These are phyloP conservation scores for Aureobasidium sp. DNA, from an alignment of 2,329 filamentous ascomycete genomes.

Conservation along the genomic window DNA sequence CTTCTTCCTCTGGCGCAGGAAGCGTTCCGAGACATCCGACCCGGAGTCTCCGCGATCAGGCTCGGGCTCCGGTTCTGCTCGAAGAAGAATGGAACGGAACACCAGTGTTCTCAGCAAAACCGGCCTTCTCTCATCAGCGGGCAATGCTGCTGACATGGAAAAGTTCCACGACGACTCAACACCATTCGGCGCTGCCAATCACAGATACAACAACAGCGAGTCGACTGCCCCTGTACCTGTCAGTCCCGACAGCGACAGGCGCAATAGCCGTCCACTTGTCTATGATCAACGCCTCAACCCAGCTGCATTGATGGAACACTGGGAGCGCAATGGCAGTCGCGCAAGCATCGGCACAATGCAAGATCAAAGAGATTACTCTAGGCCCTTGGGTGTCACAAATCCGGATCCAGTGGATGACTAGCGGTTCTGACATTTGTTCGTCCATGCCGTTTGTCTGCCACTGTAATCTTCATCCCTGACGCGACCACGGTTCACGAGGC, in stretches of 20 bases:
- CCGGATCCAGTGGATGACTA: slow-evolving; percentile 24
- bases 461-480: neutral
- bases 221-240: slow-evolving; percentile 23
- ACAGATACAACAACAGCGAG: slow-evolving; percentile 25
- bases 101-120: slow-evolving; percentile 43
- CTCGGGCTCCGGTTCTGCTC: slow-evolving; percentile 3
- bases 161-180: slow-evolving; percentile 23
- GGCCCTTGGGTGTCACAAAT: slow-evolving; percentile 39
- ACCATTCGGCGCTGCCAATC: slow-evolving; percentile 15
- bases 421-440: neutral
- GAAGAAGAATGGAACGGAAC: slow-evolving; percentile 30
- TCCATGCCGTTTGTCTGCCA: no score
- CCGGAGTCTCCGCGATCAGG: slow-evolving; percentile 11
- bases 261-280: slow-evolving; percentile 39
- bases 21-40: slow-evolving; percentile 21
- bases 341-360: slow-evolving; percentile 42
- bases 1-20: slow-evolving; percentile 36
- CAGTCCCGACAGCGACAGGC: slow-evolving; percentile 24
- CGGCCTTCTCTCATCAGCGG: slow-evolving; percentile 34
- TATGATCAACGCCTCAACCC: slow-evolving; percentile 46
- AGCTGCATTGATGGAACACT: slow-evolving; percentile 38
- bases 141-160: slow-evolving; percentile 25
- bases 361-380: slow-evolving; percentile 42
- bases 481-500: neutral
- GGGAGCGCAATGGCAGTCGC: slow-evolving; percentile 39